Percentiles rank a stretch among this genome's conserved stretches.
These are phyloP conservation scores for Teratosphaeria destructans DNA, from an alignment of 2,329 filamentous ascomycete species.

Conservation along the genomic window DNA sequence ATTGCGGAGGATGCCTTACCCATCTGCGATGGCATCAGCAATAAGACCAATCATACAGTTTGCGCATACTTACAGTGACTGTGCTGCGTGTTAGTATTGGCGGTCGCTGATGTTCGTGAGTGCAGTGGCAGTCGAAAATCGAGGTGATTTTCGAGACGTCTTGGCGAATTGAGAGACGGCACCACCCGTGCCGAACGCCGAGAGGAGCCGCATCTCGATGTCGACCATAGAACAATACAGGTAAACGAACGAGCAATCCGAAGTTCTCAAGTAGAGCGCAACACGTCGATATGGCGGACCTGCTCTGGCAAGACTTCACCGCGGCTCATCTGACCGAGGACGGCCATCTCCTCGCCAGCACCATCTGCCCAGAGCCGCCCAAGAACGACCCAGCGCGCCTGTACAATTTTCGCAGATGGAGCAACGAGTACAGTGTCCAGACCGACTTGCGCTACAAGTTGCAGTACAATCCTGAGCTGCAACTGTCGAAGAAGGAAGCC, in stretches of 20 bases:
- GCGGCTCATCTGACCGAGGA: conserved; percentile 52
- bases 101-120: conserved; percentile 5
- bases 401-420: conserved; percentile 59
- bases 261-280: not conserved
- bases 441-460: conserved; percentile 61
- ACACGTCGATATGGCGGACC: conserved; percentile 44
- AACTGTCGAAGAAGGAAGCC: conserved; percentile 47
- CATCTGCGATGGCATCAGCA: conserved; percentile 41
- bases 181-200: not conserved
- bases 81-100: conserved; percentile 5
- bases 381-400: conserved; percentile 54
- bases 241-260: no score
- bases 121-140: conserved; percentile 1
- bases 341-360: conserved; percentile 64
- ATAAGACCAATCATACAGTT: not conserved
- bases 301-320: conserved; percentile 63
- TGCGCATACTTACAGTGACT: conserved; percentile 18
- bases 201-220: not conserved
- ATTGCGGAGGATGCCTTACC: conserved; percentile 39
- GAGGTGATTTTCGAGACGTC: not conserved
- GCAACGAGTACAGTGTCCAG: conserved; percentile 55
- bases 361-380: conserved; percentile 61
- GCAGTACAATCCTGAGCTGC: conserved; percentile 46
- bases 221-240: not conserved
- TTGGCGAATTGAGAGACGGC: not conserved